Evolutionary conservation across 2,329 filamentous ascomycete genomes (phyloP).

Genomic region (Aureobasidium subglaciale): DNA sequence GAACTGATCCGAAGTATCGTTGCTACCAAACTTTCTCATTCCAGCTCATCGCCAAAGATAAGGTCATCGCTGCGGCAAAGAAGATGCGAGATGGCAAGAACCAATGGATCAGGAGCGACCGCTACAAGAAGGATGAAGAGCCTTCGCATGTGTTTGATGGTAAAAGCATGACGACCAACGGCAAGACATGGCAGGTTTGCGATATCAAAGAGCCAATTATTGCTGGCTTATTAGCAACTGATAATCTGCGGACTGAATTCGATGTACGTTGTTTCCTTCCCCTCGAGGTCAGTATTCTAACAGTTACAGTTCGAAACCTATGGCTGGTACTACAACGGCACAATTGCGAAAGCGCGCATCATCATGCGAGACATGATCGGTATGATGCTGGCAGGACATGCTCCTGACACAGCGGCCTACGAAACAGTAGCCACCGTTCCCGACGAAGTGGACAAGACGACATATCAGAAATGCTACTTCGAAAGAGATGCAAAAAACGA

Average conservation of each 20-base stretch:
- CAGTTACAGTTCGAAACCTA: conserved; percentile 39
- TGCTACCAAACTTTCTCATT: conserved; percentile 87
- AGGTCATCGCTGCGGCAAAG: conserved; percentile 6
- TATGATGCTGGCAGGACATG: conserved; percentile 31
- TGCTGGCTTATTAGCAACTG: conserved; percentile 55
- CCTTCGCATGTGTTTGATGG: conserved; percentile 76
- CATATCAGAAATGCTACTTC: conserved; percentile 4
- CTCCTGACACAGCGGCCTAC: conserved; percentile 23
- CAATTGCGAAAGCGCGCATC: conserved; percentile 74
- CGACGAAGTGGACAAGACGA: neutral
- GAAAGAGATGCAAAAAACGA: neutral
- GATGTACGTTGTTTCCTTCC: conserved; percentile 53
- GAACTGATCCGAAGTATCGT: conserved; percentile 66
- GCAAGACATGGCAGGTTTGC: conserved; percentile 90
- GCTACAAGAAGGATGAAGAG: conserved; percentile 14
- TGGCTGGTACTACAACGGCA: conserved; percentile 79
- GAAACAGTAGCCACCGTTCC: neutral
- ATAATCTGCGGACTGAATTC: conserved; percentile 41
- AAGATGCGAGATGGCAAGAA: conserved; percentile 14
- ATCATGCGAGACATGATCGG: conserved; percentile 82
- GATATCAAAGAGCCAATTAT: conserved; percentile 81
- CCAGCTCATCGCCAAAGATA: conserved; percentile 48
- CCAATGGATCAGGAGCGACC: conserved; percentile 16
- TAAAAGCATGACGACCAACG: conserved; percentile 63
- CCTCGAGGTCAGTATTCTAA: conserved; percentile 20